These are phyloP conservation scores for Pezicula neosporulosa DNA, from an alignment of 2,329 filamentous ascomycete species.

Conservation along the genomic window DNA sequence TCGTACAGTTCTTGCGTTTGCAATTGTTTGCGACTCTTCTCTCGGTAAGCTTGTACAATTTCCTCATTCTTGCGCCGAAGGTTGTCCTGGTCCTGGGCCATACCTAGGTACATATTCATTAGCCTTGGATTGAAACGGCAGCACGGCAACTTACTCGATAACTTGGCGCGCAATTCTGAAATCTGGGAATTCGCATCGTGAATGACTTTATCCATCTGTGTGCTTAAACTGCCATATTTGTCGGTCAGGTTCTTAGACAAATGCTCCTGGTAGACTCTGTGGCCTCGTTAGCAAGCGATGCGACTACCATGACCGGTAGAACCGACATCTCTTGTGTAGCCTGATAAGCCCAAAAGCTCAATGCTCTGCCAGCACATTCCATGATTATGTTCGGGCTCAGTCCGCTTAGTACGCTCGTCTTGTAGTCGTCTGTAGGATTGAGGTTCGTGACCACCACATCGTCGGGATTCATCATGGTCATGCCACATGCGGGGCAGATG, in stretches of 20 bases:
- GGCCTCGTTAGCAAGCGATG: constrained; percentile 13
- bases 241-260: constrained; percentile 68
- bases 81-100: constrained; percentile 58
- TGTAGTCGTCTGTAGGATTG: constrained; percentile 83
- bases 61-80: constrained; percentile 71
- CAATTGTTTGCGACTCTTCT: constrained; percentile 67
- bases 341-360: constrained; percentile 87
- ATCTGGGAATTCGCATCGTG: constrained; percentile 75
- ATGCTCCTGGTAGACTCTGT: constrained; percentile 73
- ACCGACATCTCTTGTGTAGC: constrained; percentile 76
- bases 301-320: constrained; percentile 12
- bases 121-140: constrained; percentile 6
- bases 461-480: constrained; percentile 64
- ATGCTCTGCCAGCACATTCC: constrained; percentile 76
- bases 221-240: constrained; percentile 62
- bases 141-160: constrained; percentile 48
- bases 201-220: constrained; percentile 69
- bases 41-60: constrained; percentile 59
- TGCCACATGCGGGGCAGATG: constrained; percentile 73
- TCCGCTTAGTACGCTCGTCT: constrained; percentile 80
- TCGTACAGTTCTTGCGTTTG: constrained; percentile 66
- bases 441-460: constrained; percentile 71
- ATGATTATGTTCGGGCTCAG: constrained; percentile 78
- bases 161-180: constrained; percentile 58
- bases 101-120: constrained; percentile 35